Evolutionary conservation across 208 protist species (phyloP), one percentile per base, ranked within the genome.

Genomic region (Leishmania aethiopica): DNA sequence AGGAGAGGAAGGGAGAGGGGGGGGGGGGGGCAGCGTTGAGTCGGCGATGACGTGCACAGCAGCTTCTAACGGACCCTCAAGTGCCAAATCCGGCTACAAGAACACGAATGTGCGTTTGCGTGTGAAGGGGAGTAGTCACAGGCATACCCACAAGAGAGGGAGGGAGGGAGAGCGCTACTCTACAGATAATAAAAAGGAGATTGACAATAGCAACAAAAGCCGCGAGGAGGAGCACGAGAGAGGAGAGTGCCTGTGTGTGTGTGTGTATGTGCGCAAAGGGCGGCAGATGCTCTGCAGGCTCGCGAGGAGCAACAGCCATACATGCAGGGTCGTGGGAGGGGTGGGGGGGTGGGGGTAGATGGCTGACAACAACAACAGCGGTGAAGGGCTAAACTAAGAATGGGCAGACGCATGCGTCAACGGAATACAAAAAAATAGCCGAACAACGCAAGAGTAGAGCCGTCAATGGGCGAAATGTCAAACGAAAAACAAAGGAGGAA

Each of bases 261-360:
- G 45, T n/a, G 69, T 40, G 42, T 28, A 19, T 53, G 66, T 22
- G 69, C 25, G 42, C n/a, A 10, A 74, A 28, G 6, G 25, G 35
- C 0, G 67, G 5, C 40, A 28, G 67, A 72, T 72, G 67, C 15
- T 49, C n/a, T 42, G 40, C 40, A 72, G 40, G 40, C 25, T 47
- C 22, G 22, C 49, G 7, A 62, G 37, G 15, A 49, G 17, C 75
- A 32, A 42, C 60, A 79, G n/a, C 53, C 72, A 80, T 45, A 79
- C 62, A 79, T 32, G 42, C 73, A 76, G 49, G 70, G 37, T 0
- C 37, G 73, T 57, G 53, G 53, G 2, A 42, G 40, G 40, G 40
- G 40, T 42, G 40, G 40, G 40, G n/a, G n/a, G 76, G 53, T 28
- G 40, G 45, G 62, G 59, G 32, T 40, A 17, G 13, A 40, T 15